A percentile compares a stretch with the other conserved stretches of the same genome.
phyloP scores from a whole-genome alignment of 164 flowering plant genomes.

The Vitis amurensis region DNA sequence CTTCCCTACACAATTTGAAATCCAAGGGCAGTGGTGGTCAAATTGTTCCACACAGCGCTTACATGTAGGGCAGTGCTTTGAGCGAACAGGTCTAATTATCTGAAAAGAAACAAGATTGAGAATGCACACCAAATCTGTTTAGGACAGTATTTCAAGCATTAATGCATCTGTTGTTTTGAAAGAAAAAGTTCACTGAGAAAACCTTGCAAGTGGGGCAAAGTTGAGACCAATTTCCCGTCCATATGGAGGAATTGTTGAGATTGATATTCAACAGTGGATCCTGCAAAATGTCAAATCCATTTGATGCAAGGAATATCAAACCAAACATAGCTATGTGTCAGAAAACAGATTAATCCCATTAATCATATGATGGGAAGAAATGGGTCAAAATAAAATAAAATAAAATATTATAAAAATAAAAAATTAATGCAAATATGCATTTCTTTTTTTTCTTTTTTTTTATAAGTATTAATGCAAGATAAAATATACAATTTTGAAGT shows the following conservation, averaged over 20 bases:
- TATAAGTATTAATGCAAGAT: too few relatives aligned
- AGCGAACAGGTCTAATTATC: constrained; percentile 96
- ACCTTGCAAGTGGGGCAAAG: constrained; percentile 99
- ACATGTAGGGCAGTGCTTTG: constrained; percentile 91
- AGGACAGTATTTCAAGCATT: constrained; percentile 5
- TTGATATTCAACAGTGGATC: constrained; percentile 74
- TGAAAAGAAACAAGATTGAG: constrained; percentile 20
- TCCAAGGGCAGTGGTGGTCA: constrained; percentile 99
- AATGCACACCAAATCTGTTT: background rate
- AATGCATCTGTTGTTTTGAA: background rate
- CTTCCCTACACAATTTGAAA: constrained; percentile 98
- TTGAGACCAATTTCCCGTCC: constrained; percentile 97
- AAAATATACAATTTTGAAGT: too few relatives aligned
- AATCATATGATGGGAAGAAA: background rate
- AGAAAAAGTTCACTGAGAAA: constrained; percentile 7
- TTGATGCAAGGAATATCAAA: background rate
- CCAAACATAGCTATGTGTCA: background rate
- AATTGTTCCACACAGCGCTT: constrained; percentile 93
- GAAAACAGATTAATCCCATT: background rate
- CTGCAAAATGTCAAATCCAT: constrained; percentile 38
- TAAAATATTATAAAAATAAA: background rate
- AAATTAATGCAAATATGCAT: background rate
- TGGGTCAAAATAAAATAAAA: background rate
- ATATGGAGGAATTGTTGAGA: constrained; percentile 53
- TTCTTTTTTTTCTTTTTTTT: background rate